Base-by-base conservation (phyloP, 164 flowering plant genomes). In the Magnolia sinica region DNA sequence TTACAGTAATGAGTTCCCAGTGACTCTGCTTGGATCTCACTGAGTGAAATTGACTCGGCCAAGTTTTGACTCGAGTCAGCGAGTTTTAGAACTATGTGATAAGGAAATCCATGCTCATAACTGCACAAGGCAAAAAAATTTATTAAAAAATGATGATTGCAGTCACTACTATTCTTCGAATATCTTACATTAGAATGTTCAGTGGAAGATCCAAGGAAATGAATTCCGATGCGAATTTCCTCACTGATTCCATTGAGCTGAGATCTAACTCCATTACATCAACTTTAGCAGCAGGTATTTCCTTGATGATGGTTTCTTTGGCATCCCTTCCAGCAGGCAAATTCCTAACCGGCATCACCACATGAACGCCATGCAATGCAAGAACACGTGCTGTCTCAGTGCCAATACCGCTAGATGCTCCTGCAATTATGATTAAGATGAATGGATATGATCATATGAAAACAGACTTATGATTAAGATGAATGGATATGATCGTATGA, bases 361-460 rank as follows among this genome's bases (percentile, higher is more conserved):
- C 97, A 86, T 87, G 90, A 37, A 84, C 94, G 7, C 94, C 91
- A 27, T 87, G 87, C 78, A 86, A 51, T 0, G 93, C 95, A 71
- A 92, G 92, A 79, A 89, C 89, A 49, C 94, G 87, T n/a, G 97
- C 59, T 1, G 93, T 91, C 80, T 92, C 97, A 24, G 75, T 64
- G n/a, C 97, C 97, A 78, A 92, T 86, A 31, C 97, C 97, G 85
- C 91, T 89, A 49, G 97, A 87, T 73, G 95, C 95, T 72, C 98
- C 98, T 94, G 84, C 78, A 85, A 80, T 73, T n/a, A 71, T 50
- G 49, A 50, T 19, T 49, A 49, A 55, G 61, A 70, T 70, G 24
- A 37, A 37, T 37, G 45, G 45, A 37, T 37, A 0, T 37, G 45
- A 37, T 37, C 45, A 37, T 37, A 37, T 37, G 45, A 37, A 37